phyloP scores from a whole-genome alignment of 257 asterid genomes.

The Nicotiana sylvestris region DNA sequence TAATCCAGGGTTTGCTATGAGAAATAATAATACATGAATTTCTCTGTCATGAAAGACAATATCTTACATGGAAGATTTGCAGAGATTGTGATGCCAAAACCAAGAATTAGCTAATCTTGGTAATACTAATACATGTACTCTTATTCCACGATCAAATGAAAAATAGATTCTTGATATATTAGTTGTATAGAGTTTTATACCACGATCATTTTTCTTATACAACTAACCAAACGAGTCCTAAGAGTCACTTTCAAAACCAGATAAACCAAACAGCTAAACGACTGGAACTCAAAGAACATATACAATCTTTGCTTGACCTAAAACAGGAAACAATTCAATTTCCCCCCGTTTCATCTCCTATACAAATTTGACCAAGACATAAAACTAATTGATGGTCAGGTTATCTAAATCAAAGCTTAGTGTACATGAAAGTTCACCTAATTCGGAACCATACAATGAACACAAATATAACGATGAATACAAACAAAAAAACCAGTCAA shows the following conservation, averaged over 20 bases:
- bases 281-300: neutral
- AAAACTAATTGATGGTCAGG: neutral
- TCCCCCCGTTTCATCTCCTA: neutral
- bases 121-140: neutral
- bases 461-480: no score
- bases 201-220: neutral
- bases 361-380: neutral
- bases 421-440: neutral
- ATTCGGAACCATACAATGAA: neutral
- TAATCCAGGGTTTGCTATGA: neutral
- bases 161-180: no score
- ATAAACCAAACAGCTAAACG: neutral
- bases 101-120: neutral
- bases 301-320: neutral
- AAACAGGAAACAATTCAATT: neutral
- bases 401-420: neutral
- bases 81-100: neutral
- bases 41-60: neutral
- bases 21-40: neutral
- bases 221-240: neutral
- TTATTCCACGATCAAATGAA: neutral
- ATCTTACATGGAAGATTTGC: neutral
- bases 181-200: neutral
- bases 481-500: no score
- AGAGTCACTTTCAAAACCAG: neutral